Evolutionary conservation across 2,329 filamentous ascomycete genomes (phyloP), one percentile per base, ranked within the genome.

Genomic region (Talaromyces rugulosus): DNA sequence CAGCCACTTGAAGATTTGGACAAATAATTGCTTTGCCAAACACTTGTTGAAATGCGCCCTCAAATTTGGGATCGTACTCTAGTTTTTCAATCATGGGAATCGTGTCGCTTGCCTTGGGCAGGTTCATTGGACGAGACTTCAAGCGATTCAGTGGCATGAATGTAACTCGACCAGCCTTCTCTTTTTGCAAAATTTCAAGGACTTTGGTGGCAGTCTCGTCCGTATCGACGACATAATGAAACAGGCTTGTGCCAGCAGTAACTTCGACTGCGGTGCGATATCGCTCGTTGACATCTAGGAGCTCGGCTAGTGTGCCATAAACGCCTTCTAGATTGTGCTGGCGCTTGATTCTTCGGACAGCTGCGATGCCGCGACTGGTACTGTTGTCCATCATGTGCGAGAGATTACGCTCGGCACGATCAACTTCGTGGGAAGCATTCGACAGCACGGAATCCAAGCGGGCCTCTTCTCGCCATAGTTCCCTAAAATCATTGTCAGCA

Each of bases 11-110:
- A 65, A 99, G 80, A 67, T 92, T 96, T 2, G 94, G 93, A 68
- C 95, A 98, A 61, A 99, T 89, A 58, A 99, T 92, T 0, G 92
- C 95, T 75, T 92, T 96, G 54, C 93, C 95, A 77, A 99, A 99
- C 0, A 99, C 92, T 72, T 97, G 93, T 71, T 91, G 88, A 74
- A 99, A 95, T 0, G 95, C 95, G 69, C 87, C 89, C 62, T 96
- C 91, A 68, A 89, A 97, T 64, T 80, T 82, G 1, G 83, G 71
- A 58, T 97, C 89, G 71, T 89, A 99, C 56, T 86, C 84, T 63
- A 98, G 85, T 76, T 96, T 96, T 70, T 87, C 89, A 61, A 97
- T 82, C 68, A 99, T 85, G 1, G 92, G 91, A 40, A 96, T 87
- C 2, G 92, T 94, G 75, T 98, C 94, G 66, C 88, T 90, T 0